Percentiles rank a stretch among this genome's conserved stretches.
These are phyloP conservation scores for Aspergillus sp. DNA, from an alignment of 2,329 filamentous ascomycete genomes.

Conservation along the genomic window DNA sequence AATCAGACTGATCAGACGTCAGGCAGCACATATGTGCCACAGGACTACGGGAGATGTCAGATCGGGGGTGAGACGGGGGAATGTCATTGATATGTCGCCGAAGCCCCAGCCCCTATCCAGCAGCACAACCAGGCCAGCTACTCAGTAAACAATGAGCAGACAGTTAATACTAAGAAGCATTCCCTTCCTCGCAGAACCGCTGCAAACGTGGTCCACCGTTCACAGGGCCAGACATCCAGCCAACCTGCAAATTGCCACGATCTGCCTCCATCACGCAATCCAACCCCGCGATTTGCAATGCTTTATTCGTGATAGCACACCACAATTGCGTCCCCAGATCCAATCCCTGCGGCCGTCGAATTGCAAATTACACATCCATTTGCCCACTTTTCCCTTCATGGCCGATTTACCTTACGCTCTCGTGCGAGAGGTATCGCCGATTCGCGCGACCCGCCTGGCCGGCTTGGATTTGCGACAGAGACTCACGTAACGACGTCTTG, in stretches of 20 bases:
- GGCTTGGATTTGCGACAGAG: neutral
- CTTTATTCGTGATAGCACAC: neutral
- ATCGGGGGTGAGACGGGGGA: neutral
- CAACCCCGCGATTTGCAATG: constrained; percentile 35
- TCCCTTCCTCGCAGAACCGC: too few species aligned
- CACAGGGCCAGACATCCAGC: too few species aligned
- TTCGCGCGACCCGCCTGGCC: neutral
- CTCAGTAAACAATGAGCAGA: too few species aligned
- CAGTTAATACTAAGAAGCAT: too few species aligned
- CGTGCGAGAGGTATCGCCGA: constrained; percentile 7
- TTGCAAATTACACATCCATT: constrained; percentile 11
- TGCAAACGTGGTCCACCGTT: too few species aligned
- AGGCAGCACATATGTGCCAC: neutral
- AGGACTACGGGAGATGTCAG: neutral
- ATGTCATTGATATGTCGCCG: neutral
- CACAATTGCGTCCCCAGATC: neutral
- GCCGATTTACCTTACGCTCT: constrained; percentile 1
- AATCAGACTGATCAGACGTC: constrained; percentile 7
- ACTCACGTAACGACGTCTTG: neutral
- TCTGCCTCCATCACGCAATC: constrained; percentile 30
- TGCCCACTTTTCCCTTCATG: neutral
- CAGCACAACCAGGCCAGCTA: too few species aligned
- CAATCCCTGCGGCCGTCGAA: neutral
- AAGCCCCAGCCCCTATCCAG: too few species aligned
- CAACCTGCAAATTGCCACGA: neutral